Evolutionary conservation across 164 flowering plant genomes (phyloP).

Genomic region (Magnolia sinica): DNA sequence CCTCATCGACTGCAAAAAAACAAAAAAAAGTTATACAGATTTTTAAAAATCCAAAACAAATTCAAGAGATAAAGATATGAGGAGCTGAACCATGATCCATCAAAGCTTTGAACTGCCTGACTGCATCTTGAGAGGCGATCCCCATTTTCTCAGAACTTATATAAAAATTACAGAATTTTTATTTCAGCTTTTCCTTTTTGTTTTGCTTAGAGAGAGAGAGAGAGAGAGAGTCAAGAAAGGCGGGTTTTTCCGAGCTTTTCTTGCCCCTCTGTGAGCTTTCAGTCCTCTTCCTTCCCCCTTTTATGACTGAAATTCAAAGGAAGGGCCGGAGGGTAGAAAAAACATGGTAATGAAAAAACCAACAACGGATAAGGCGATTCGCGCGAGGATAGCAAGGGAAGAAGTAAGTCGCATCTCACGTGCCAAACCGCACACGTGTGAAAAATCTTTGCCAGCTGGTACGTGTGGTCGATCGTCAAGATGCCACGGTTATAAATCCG

Average conservation of each 20-base stretch:
- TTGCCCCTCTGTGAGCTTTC: background rate
- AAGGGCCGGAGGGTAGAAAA: background rate
- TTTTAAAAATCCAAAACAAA: background rate
- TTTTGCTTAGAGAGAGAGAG: background rate
- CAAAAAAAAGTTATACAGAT: background rate
- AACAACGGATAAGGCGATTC: background rate
- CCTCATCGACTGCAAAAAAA: constrained; percentile 27
- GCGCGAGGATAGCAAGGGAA: too few relatives aligned
- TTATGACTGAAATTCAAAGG: background rate
- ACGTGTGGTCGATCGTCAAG: too few relatives aligned
- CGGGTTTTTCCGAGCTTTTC: background rate
- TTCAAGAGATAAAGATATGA: background rate
- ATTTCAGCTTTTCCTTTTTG: background rate
- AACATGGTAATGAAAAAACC: background rate
- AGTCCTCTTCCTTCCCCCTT: background rate
- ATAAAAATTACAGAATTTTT: background rate
- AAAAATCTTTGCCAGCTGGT: too few relatives aligned
- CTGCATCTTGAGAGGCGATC: constrained; percentile 41
- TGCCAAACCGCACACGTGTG: too few relatives aligned
- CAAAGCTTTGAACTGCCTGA: constrained; percentile 45
- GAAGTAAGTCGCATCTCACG: too few relatives aligned
- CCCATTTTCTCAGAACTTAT: constrained; percentile 30
- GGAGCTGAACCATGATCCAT: constrained; percentile 44
- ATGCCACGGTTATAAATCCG: too few relatives aligned
- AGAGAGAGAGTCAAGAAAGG: background rate